Conservation (phyloP, 768 basidiomycete genomes). For the Psilocybe cyanescens region DNA sequence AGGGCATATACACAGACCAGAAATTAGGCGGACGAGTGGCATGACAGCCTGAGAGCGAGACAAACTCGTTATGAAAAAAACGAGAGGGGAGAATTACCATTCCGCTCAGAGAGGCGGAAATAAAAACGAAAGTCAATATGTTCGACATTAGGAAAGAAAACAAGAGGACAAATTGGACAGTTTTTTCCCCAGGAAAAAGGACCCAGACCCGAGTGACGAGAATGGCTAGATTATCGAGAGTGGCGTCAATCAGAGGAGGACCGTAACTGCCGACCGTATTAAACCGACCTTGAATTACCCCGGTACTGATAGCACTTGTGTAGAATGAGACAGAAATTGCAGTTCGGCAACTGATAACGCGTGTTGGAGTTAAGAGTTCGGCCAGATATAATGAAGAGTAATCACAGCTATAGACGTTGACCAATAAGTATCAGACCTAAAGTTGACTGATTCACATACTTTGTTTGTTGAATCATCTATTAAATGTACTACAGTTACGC, state of each 20-base stretch:
- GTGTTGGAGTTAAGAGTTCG: background rate
- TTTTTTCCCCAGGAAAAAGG: constrained; percentile 36
- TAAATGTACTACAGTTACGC: no score
- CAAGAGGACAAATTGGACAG: constrained; percentile 31
- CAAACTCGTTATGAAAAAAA: background rate
- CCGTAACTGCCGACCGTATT: background rate
- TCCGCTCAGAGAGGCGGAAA: constrained; percentile 16
- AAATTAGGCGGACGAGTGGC: constrained; percentile 32
- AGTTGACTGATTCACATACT: no score
- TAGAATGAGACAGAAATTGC: constrained; percentile 10
- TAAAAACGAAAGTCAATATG: constrained; percentile 32
- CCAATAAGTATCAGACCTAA: no score
- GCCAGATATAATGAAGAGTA: background rate
- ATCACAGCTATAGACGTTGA: constrained; percentile 1
- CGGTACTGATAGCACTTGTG: constrained; percentile 6
- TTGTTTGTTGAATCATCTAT: no score
- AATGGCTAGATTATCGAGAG: constrained; percentile 30
- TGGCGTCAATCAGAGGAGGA: background rate
- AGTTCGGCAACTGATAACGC: constrained; percentile 8
- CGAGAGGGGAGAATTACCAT: constrained; percentile 1
- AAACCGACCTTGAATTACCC: constrained; percentile 16
- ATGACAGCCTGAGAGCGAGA: constrained; percentile 32
- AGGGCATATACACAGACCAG: constrained; percentile 40
- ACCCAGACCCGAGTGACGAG: constrained; percentile 45
- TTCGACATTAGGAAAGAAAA: constrained; percentile 31